Evolutionary conservation across 2,329 filamentous ascomycete species (phyloP).

Genomic region (Volutella citrinella): DNA sequence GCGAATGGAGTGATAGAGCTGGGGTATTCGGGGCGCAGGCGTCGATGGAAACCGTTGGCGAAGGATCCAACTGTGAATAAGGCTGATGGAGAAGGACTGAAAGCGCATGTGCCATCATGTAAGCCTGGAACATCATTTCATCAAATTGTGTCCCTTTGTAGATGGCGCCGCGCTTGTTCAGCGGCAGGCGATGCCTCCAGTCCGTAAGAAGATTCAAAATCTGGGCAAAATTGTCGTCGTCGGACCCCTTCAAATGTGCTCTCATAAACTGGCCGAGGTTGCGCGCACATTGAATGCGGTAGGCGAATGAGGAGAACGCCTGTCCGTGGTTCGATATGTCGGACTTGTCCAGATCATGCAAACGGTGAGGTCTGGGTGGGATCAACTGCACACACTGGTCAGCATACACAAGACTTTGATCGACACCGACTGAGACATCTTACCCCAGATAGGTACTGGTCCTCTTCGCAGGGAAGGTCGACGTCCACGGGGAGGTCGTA

Average conservation of each 20-base stretch:
- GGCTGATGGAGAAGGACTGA: slow-evolving; percentile 77
- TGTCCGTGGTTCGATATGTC: slow-evolving; percentile 68
- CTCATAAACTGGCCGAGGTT: slow-evolving; percentile 74
- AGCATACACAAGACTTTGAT: no score
- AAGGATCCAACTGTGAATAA: slow-evolving; percentile 69
- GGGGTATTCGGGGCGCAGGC: slow-evolving; percentile 63
- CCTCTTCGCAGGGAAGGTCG: slow-evolving; percentile 75
- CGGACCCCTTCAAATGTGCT: slow-evolving; percentile 46
- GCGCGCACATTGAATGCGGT: slow-evolving; percentile 75
- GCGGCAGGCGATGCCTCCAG: slow-evolving; percentile 76
- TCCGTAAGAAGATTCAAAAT: slow-evolving; percentile 58
- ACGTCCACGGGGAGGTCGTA: slow-evolving; percentile 66
- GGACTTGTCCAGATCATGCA: slow-evolving; percentile 71
- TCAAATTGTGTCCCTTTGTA: slow-evolving; percentile 70
- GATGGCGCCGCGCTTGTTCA: slow-evolving; percentile 67
- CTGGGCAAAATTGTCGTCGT: slow-evolving; percentile 48
- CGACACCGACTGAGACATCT: no score
- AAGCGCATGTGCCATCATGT: slow-evolving; percentile 67
- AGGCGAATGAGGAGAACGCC: slow-evolving; percentile 78
- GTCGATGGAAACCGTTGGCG: slow-evolving; percentile 55
- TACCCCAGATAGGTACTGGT: slow-evolving; percentile 60
- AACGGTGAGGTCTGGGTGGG: slow-evolving; percentile 56
- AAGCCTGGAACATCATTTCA: slow-evolving; percentile 87
- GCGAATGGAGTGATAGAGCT: slow-evolving; percentile 46
- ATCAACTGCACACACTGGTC: no score